phyloP scores from a whole-genome alignment of 2,329 filamentous ascomycete genomes.

The Sclerotinia trifoliorum region DNA sequence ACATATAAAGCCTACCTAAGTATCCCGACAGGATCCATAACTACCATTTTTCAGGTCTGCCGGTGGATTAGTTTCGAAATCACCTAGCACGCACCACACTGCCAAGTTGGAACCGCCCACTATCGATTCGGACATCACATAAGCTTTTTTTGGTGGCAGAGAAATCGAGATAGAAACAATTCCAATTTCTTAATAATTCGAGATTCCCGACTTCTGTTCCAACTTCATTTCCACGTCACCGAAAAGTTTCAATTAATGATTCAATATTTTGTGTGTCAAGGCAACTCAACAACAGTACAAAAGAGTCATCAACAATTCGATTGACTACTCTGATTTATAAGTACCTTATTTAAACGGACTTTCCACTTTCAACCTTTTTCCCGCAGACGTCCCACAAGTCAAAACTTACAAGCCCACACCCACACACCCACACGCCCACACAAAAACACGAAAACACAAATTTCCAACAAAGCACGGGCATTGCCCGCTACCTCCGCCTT shows the following conservation, averaged over 20 bases:
- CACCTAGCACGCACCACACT: not conserved
- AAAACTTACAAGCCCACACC: not conserved
- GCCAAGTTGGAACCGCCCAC: not conserved
- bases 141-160: conserved; percentile 12
- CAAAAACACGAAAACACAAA: conserved; percentile 17
- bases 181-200: not conserved
- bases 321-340: not conserved
- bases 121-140: not conserved
- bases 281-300: not conserved
- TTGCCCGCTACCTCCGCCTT: conserved; percentile 31
- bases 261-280: too few relatives aligned
- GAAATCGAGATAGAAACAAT: not conserved
- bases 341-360: not conserved
- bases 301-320: not conserved
- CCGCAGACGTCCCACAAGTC: not conserved
- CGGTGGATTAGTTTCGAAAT: not conserved
- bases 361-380: conserved; percentile 8
- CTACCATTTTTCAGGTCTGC: not conserved
- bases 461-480: conserved; percentile 30
- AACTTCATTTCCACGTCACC: not conserved
- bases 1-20: not conserved
- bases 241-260: not conserved
- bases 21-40: not conserved
- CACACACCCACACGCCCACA: conserved; percentile 3
- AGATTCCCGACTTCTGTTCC: not conserved